Evolutionary conservation across 1,284 basidiomycete genomes (phyloP).

Genomic region (Malassezia globosa): DNA sequence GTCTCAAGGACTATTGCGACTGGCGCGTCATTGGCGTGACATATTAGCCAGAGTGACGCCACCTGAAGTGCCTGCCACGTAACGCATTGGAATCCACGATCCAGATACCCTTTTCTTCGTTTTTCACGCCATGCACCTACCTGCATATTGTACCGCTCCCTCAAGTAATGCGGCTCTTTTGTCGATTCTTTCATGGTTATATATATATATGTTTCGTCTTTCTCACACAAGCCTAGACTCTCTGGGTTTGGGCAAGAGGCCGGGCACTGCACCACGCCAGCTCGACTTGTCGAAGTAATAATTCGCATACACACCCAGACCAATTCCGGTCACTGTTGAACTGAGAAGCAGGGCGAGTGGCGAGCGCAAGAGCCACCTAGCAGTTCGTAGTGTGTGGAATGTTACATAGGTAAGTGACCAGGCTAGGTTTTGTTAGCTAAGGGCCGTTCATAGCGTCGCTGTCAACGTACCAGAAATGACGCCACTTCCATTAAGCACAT

Average conservation of each 20-base stretch:
- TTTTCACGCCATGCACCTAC: not conserved
- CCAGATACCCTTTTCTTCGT: conserved; percentile 10
- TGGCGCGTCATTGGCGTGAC: conserved; percentile 16
- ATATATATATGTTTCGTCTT: conserved; percentile 4
- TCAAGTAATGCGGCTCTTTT: no score
- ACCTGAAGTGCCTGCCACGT: not conserved
- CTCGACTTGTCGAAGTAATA: conserved; percentile 37
- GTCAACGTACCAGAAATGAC: conserved; percentile 21
- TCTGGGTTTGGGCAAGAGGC: conserved; percentile 2
- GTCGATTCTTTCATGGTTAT: not conserved
- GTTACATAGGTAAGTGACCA: conserved; percentile 39
- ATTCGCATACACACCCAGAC: conserved; percentile 29
- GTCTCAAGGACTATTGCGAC: conserved; percentile 21
- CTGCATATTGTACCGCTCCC: not conserved
- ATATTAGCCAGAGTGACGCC: conserved; percentile 1
- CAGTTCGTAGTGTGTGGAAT: conserved; percentile 25
- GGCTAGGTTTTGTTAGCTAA: conserved; percentile 19
- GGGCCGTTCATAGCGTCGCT: no score
- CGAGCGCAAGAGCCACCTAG: conserved; percentile 18
- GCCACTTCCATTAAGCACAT: conserved; percentile 35
- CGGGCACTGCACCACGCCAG: conserved; percentile 34
- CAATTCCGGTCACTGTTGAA: conserved; percentile 17
- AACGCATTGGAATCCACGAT: not conserved
- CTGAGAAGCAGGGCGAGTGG: conserved; percentile 22
- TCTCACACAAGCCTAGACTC: no score